Conservation (phyloP, 129 eudicot species). For the Centrapalus pauciflorus region DNA sequence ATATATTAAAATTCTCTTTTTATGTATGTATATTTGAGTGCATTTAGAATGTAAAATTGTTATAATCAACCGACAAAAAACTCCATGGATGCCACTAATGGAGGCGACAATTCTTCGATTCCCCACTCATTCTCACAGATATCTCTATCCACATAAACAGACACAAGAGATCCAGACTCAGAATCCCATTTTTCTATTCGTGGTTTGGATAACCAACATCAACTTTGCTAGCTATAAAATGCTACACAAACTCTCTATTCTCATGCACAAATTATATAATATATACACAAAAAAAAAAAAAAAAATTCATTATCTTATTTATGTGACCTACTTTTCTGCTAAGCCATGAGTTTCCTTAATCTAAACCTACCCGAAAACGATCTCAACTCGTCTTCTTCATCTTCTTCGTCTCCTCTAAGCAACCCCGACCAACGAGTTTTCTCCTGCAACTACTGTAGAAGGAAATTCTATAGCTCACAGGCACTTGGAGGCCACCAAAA, state of each 20-base stretch:
- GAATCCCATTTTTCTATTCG: background rate
- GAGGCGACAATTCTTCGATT: conserved; percentile 64
- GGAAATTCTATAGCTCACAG: conserved; percentile 77
- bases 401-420: conserved; percentile 33
- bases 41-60: conserved; percentile 2
- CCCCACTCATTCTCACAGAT: conserved; percentile 40
- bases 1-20: background rate
- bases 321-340: background rate
- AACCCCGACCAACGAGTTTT: conserved; percentile 41
- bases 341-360: conserved; percentile 45
- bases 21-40: conserved; percentile 3
- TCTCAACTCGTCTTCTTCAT: conserved; percentile 38
- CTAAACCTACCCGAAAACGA: conserved; percentile 40
- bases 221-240: conserved; percentile 34
- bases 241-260: conserved; percentile 18
- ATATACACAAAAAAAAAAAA: too few relatives aligned
- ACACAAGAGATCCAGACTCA: background rate
- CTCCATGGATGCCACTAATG: conserved; percentile 46
- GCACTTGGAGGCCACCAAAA: conserved; percentile 97
- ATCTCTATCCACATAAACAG: conserved; percentile 28
- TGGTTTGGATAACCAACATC: background rate
- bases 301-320: background rate
- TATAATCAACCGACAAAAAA: conserved; percentile 51
- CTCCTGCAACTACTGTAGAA: conserved; percentile 66
- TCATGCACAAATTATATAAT: conserved; percentile 12